Conservation (phyloP, 1,284 basidiomycete genomes). For the Pisolithus thermaeus region DNA sequence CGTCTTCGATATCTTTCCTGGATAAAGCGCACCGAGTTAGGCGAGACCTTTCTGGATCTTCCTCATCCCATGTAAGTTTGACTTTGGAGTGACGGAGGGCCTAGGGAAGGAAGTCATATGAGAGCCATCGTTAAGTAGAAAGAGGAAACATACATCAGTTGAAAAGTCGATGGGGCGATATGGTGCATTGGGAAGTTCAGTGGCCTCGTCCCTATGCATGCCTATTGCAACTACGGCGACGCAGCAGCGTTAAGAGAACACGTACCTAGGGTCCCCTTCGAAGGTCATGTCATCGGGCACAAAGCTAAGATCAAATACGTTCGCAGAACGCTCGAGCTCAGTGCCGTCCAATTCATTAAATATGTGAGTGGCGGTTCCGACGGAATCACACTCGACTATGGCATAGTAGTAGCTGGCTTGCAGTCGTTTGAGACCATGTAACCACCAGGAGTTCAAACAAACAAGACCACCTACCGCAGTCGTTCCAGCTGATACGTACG, state of each 20-base stretch:
- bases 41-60: conserved; percentile 85
- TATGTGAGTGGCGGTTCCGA: conserved; percentile 75
- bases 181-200: conserved; percentile 52
- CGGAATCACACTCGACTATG: conserved; percentile 84
- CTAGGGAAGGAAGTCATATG: conserved; percentile 34
- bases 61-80: conserved; percentile 97
- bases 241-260: conserved; percentile 2
- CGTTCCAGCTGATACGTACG: conserved; percentile 93
- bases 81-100: conserved; percentile 98
- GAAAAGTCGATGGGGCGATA: conserved; percentile 89
- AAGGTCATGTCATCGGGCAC: conserved; percentile 93
- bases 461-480: conserved; percentile 57
- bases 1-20: conserved; percentile 82
- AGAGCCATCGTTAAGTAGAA: neutral
- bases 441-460: neutral
- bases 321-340: conserved; percentile 95
- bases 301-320: conserved; percentile 92
- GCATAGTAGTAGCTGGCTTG: conserved; percentile 89
- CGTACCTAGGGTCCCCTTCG: conserved; percentile 71
- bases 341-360: conserved; percentile 89
- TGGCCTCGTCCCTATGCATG: conserved; percentile 72
- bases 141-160: conserved; percentile 70
- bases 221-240: neutral
- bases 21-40: conserved; percentile 76
- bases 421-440: conserved; percentile 1